Conservation (phyloP, 257 asterid species). For the Paulownia fortunei region DNA sequence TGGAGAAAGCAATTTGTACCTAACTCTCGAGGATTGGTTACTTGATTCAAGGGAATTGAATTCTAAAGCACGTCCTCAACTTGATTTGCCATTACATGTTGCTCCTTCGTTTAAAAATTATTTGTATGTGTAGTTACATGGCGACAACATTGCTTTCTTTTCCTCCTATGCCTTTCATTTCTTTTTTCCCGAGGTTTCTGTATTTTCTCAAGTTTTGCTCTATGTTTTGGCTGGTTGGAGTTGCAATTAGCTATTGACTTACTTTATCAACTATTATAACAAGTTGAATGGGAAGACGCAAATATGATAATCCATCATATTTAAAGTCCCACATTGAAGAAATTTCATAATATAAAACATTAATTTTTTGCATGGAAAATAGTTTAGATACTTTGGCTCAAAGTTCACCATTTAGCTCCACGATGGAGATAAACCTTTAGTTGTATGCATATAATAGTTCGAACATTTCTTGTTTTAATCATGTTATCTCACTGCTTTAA, state of each 20-base stretch:
- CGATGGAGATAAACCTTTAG: no score
- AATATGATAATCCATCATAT: neutral
- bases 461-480: neutral
- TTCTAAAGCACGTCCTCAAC: neutral
- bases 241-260: neutral
- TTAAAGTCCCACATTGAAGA: neutral
- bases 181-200: neutral
- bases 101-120: slow-evolving; percentile 2
- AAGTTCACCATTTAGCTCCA: neutral
- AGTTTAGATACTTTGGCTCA: neutral
- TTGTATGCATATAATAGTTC: no score
- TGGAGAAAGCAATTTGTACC: slow-evolving; percentile 71
- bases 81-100: slow-evolving; percentile 13
- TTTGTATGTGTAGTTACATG: neutral
- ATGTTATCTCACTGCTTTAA: neutral
- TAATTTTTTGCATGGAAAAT: neutral
- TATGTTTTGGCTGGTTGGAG: neutral
- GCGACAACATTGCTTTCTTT: neutral
- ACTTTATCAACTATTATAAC: neutral
- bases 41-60: neutral
- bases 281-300: neutral
- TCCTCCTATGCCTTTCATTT: neutral
- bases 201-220: neutral
- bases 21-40: slow-evolving; percentile 24
- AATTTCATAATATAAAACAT: no score